Conservation (phyloP, 2,329 filamentous ascomycete species). For the Claviceps sp. region DNA sequence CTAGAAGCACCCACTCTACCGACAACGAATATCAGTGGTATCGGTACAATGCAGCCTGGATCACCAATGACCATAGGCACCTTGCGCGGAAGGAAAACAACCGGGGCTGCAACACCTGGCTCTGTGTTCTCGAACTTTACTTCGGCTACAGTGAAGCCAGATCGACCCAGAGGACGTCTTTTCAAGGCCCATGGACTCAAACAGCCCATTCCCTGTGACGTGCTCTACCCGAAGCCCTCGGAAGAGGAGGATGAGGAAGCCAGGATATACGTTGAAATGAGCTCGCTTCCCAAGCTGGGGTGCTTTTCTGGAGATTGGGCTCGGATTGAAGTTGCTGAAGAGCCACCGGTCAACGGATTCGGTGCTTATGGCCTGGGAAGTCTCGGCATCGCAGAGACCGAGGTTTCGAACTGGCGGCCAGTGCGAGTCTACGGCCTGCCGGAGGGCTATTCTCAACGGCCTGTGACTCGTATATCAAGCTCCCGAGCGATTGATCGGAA, state of each 20-base stretch:
- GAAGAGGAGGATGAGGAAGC: slow-evolving; percentile 74
- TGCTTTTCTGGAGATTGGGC: slow-evolving; percentile 99
- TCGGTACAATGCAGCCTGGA: slow-evolving; percentile 67
- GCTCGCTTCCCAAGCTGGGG: slow-evolving; percentile 73
- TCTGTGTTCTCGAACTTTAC: slow-evolving; percentile 87
- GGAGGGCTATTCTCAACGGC: slow-evolving; percentile 52
- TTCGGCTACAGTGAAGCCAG: slow-evolving; percentile 63
- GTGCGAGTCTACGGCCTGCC: slow-evolving; percentile 83
- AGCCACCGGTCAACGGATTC: slow-evolving; percentile 55
- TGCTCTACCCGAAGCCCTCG: slow-evolving; percentile 72
- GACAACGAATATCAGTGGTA: slow-evolving; percentile 62
- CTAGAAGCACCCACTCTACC: slow-evolving; percentile 67
- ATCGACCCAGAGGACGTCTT: slow-evolving; percentile 59
- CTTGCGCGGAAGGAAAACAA: slow-evolving; percentile 45
- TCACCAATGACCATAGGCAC: slow-evolving; percentile 62
- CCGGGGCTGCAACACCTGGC: slow-evolving; percentile 68
- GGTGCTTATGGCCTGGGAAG: slow-evolving; percentile 55
- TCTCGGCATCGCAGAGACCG: slow-evolving; percentile 39
- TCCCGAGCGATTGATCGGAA: slow-evolving; percentile 38
- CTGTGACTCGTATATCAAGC: slow-evolving; percentile 46
- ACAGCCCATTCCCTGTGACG: slow-evolving; percentile 55
- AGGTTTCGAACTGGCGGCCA: slow-evolving; percentile 59
- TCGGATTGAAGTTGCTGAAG: slow-evolving; percentile 62
- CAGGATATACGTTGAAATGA: slow-evolving; percentile 81
- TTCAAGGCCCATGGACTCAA: slow-evolving; percentile 76